phyloP scores from a whole-genome alignment of 768 basidiomycete genomes.

The Hypsizygus marmoreus region DNA sequence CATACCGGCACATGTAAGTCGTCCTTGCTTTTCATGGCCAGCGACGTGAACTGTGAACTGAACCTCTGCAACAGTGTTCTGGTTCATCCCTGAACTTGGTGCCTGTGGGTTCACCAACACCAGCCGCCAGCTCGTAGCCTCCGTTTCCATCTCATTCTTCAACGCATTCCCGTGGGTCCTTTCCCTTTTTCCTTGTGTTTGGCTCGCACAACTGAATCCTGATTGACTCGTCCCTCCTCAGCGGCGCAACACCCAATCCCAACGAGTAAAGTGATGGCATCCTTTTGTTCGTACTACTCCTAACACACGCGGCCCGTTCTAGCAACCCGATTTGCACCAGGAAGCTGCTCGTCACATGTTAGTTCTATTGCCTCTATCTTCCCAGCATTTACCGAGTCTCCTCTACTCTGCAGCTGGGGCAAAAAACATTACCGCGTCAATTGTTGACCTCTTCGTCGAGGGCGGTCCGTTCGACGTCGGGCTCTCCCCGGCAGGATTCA shows the following conservation, averaged over 20 bases:
- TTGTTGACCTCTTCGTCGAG: conserved; percentile 32
- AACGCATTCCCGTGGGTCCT: conserved; percentile 33
- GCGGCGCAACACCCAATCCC: conserved; percentile 27
- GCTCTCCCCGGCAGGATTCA: conserved; percentile 27
- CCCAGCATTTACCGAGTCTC: neutral
- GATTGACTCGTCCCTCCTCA: conserved; percentile 5
- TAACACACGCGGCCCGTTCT: neutral
- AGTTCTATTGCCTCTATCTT: conserved; percentile 3
- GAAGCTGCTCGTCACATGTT: conserved; percentile 26
- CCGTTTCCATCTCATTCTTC: conserved; percentile 35
- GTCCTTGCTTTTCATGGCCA: neutral
- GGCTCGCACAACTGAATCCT: neutral
- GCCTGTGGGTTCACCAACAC: conserved; percentile 42
- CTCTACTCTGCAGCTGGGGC: conserved; percentile 20
- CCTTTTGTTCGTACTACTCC: neutral
- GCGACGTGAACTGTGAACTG: neutral
- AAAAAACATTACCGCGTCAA: conserved; percentile 22
- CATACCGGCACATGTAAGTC: conserved; percentile 15
- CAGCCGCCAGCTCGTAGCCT: conserved; percentile 33
- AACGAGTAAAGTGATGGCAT: conserved; percentile 21
- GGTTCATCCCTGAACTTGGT: conserved; percentile 35
- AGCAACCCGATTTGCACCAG: conserved; percentile 36
- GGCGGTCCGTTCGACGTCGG: conserved; percentile 22
- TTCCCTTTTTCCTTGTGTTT: neutral
- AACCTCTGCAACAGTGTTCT: conserved; percentile 27